Base-by-base conservation (phyloP, 1,139 yeast genomes). In the Magnusiomyces paraingens region DNA sequence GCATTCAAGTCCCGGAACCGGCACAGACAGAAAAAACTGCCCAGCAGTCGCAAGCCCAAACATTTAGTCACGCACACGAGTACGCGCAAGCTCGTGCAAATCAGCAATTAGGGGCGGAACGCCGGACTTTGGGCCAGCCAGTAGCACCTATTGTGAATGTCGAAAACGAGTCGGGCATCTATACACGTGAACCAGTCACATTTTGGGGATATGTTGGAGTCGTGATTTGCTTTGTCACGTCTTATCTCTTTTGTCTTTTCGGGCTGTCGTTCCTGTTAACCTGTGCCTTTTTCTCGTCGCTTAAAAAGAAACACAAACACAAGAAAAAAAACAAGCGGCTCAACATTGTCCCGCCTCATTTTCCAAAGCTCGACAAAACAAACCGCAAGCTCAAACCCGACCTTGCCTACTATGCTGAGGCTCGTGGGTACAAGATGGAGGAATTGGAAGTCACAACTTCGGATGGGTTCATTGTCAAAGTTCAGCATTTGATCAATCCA, bases 381-480 rank as follows among this genome's bases (percentile, higher is more conserved):
- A 76, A 73, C 52, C 54, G 63, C 18, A 66, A 65, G 54, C 68
- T 78, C 21, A 71, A 71, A 1, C 72, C 77, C 10, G 81, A 82
- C 58, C 69, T 90, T 52, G 67, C 78, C 26, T 88, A 86, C 66
- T 91, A 90, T 66, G 82, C 85, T 12, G 70, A 73, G 49, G 75
- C 82, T 48, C 70, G 83, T 55, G 85, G 82, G 1, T 71, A 86
- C 35, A 83, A 78, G 35, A 72, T 89, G 43, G 78, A 77, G 54
- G 83, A 78, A 55, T 80, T 79, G 64, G 75, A 74, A 21, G 75
- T 90, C 1, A 73, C 79, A 6, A 91, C 98, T 0, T 72, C 75
- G n/a, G 98, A 93, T 69, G 96, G 96, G 1, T 90, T 79, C 66
- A 73, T 80, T 1, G 70, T 93, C 26, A 74, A 76, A 0, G 67